phyloP scores from a whole-genome alignment of 2,329 filamentous ascomycete genomes.

The Claviceps sp. region DNA sequence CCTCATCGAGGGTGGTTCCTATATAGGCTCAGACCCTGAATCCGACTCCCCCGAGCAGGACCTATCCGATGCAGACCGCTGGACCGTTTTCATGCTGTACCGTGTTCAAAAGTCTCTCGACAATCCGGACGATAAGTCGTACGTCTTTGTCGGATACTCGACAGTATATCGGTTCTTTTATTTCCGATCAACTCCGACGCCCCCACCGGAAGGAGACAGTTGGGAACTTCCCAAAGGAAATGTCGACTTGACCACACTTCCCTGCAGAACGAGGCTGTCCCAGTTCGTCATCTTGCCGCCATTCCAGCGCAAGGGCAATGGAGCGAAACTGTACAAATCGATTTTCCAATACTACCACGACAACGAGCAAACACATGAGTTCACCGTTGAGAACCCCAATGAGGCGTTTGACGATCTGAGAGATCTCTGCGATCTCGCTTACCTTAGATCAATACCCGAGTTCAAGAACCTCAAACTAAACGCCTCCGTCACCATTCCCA shows the following conservation, averaged over 20 bases:
- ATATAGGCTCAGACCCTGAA: conserved; percentile 39
- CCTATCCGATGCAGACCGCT: conserved; percentile 63
- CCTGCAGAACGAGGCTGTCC: conserved; percentile 72
- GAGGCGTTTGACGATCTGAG: conserved; percentile 71
- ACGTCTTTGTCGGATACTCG: conserved; percentile 76
- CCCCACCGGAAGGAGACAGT: conserved; percentile 24
- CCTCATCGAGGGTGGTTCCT: conserved; percentile 86
- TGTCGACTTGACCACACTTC: conserved; percentile 45
- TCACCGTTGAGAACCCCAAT: conserved; percentile 91
- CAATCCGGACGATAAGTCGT: conserved; percentile 39
- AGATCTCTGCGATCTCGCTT: conserved; percentile 58
- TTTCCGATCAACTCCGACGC: conserved; percentile 33
- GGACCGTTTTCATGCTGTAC: conserved; percentile 85
- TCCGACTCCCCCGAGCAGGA: conserved; percentile 49
- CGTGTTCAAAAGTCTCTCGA: conserved; percentile 40
- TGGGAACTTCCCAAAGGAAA: conserved; percentile 33
- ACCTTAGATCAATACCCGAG: conserved; percentile 44
- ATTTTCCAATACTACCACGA: conserved; percentile 60
- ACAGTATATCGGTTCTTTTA: conserved; percentile 82
- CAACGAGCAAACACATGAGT: conserved; percentile 58
- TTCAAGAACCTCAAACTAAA: conserved; percentile 46
- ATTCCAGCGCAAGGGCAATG: conserved; percentile 71
- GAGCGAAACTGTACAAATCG: conserved; percentile 64
- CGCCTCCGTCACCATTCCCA: conserved; percentile 33
- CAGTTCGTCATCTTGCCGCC: conserved; percentile 87